phyloP scores from a whole-genome alignment of 208 protist species.

The Naegleria gruberi region DNA sequence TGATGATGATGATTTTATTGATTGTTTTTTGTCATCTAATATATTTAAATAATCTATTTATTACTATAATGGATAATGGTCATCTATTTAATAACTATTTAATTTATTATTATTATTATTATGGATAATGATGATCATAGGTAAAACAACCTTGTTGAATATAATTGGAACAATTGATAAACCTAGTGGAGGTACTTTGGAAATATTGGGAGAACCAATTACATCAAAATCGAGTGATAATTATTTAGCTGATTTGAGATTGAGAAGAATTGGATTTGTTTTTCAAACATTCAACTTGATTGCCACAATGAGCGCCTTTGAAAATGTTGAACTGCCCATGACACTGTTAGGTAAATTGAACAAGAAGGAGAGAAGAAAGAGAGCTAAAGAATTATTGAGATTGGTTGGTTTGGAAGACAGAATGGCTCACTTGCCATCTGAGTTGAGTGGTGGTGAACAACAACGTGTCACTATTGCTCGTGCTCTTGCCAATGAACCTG shows the following conservation, averaged over 20 bases:
- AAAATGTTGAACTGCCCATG: constrained; percentile 95
- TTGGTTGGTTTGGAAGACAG: constrained; percentile 89
- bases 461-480: constrained; percentile 79
- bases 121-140: not conserved
- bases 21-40: too few species aligned
- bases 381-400: constrained; percentile 68
- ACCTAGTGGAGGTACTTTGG: constrained; percentile 40
- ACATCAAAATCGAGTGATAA: constrained; percentile 55
- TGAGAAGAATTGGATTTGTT: constrained; percentile 85
- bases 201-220: constrained; percentile 68
- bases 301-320: constrained; percentile 86
- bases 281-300: constrained; percentile 97
- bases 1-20: not conserved
- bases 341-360: constrained; percentile 74
- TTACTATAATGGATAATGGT: too few species aligned
- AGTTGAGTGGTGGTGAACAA: constrained; percentile 93
- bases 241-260: constrained; percentile 72
- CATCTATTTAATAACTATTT: too few species aligned
- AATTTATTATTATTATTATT: too few species aligned
- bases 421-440: constrained; percentile 82
- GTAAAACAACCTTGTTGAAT: constrained; percentile 52
- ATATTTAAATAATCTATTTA: not conserved
- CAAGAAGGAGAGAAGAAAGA: constrained; percentile 59
- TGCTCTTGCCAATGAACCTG: not conserved
- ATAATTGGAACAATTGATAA: constrained; percentile 51